These are phyloP conservation scores for Pleurotus salmoneostramineus DNA, from an alignment of 768 basidiomycete genomes.

Conservation along the genomic window DNA sequence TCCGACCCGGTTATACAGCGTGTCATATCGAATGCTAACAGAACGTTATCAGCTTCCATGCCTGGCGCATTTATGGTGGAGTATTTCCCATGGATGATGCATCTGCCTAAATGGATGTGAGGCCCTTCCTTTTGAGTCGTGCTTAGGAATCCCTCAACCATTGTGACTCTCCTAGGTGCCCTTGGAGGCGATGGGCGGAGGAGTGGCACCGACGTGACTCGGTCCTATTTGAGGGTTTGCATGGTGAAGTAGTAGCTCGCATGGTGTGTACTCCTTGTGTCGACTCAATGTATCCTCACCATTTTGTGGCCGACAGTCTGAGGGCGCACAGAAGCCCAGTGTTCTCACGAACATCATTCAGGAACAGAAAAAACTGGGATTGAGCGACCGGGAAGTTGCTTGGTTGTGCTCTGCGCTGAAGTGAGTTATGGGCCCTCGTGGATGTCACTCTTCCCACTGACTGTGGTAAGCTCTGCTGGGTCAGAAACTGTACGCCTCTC, in stretches of 20 bases:
- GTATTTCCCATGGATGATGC: neutral
- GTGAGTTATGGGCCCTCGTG: neutral
- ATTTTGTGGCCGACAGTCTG: neutral
- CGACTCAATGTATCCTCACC: neutral
- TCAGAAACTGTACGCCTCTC: constrained; percentile 16
- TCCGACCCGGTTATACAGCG: neutral
- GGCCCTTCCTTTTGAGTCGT: neutral
- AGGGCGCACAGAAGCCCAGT: constrained; percentile 7
- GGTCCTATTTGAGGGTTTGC: neutral
- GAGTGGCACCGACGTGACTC: neutral
- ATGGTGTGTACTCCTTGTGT: neutral
- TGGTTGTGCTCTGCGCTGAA: constrained; percentile 12
- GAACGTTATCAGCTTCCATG: neutral
- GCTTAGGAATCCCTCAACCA: neutral
- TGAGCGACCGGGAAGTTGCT: constrained; percentile 6
- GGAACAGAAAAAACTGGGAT: constrained; percentile 2
- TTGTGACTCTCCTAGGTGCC: neutral
- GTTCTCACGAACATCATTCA: constrained; percentile 8
- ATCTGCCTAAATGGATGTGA: neutral
- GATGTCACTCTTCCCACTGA: neutral
- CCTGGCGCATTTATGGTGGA: neutral
- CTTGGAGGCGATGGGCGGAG: neutral
- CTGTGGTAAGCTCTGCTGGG: constrained; percentile 7
- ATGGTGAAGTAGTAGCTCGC: neutral
- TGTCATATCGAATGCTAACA: neutral